A percentile compares a stretch with the other conserved stretches of the same genome.
Evolutionary conservation across 306 rosid genomes (phyloP).

Genomic region (Luffa aegyptiaca): DNA sequence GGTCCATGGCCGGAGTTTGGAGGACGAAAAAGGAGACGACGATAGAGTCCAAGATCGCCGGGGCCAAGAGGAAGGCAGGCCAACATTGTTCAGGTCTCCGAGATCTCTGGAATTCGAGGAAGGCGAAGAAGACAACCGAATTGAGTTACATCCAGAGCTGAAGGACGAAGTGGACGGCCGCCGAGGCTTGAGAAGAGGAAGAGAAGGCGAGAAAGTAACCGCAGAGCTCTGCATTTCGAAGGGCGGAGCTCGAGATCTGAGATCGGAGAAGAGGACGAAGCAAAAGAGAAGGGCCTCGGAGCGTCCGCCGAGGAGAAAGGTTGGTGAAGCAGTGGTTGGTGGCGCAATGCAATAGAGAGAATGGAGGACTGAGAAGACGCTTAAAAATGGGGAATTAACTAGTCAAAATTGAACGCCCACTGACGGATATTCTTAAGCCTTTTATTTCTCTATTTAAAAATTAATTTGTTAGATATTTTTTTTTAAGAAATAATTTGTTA

Average conservation of each 20-base stretch:
- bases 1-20: conserved; percentile 41
- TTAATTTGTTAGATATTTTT: neutral
- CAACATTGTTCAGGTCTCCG: conserved; percentile 14
- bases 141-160: neutral
- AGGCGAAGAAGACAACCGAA: conserved; percentile 10
- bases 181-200: conserved; percentile 13
- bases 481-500: too few relatives aligned
- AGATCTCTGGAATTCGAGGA: conserved; percentile 16
- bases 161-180: neutral
- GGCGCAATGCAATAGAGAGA: neutral
- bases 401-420: neutral
- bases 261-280: neutral
- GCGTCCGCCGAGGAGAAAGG: conserved; percentile 28
- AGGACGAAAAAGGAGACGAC: conserved; percentile 29
- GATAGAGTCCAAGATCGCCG: conserved; percentile 57
- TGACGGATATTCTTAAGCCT: conserved; percentile 14
- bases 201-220: neutral
- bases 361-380: neutral
- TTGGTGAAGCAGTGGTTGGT: conserved; percentile 11
- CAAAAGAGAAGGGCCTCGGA: conserved; percentile 17
- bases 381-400: neutral
- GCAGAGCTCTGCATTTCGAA: conserved; percentile 18
- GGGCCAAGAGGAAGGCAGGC: conserved; percentile 22
- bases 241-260: conserved; percentile 10
- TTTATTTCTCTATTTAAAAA: neutral